Conservation (phyloP, 148 eudicot genomes). For the Vaccinium corymbosum region DNA sequence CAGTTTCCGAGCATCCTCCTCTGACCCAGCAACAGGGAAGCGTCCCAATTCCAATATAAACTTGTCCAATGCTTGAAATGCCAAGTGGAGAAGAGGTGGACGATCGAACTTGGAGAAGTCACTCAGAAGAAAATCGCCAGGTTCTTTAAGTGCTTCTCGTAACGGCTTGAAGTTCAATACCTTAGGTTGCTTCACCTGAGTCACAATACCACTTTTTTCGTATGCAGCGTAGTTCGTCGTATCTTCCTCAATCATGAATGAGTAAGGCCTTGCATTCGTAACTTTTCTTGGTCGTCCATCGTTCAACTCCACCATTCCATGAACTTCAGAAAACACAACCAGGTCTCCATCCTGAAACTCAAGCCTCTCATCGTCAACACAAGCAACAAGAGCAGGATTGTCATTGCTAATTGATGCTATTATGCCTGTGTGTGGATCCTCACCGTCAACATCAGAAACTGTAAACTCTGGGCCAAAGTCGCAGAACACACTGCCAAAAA, state of each 20-base stretch:
- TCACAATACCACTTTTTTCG: constrained; percentile 68
- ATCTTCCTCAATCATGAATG: constrained; percentile 65
- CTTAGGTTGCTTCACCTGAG: constrained; percentile 66
- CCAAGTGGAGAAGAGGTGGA: constrained; percentile 63
- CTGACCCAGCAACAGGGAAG: constrained; percentile 61
- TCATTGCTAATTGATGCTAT: constrained; percentile 73
- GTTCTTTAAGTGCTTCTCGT: constrained; percentile 58
- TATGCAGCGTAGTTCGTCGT: constrained; percentile 50
- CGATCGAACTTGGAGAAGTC: constrained; percentile 71
- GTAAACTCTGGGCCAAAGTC: constrained; percentile 78
- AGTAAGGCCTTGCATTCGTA: constrained; percentile 56
- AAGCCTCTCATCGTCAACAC: constrained; percentile 75
- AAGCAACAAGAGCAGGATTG: constrained; percentile 58
- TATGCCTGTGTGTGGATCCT: constrained; percentile 77
- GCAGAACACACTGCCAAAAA: constrained; percentile 64
- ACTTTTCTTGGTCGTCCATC: constrained; percentile 73
- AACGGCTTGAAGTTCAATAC: constrained; percentile 59
- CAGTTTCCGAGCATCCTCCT: constrained; percentile 71
- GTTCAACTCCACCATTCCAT: constrained; percentile 65
- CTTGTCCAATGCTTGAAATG: constrained; percentile 70
- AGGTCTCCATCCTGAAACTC: constrained; percentile 80
- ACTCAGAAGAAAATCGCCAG: constrained; percentile 70
- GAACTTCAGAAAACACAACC: constrained; percentile 66
- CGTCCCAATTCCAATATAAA: constrained; percentile 45
- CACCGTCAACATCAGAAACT: constrained; percentile 68